A percentile compares a stretch with the other conserved stretches of the same genome.
These are phyloP conservation scores for Xylaria bambusicola DNA, from an alignment of 495 filamentous ascomycete species.

Conservation along the genomic window DNA sequence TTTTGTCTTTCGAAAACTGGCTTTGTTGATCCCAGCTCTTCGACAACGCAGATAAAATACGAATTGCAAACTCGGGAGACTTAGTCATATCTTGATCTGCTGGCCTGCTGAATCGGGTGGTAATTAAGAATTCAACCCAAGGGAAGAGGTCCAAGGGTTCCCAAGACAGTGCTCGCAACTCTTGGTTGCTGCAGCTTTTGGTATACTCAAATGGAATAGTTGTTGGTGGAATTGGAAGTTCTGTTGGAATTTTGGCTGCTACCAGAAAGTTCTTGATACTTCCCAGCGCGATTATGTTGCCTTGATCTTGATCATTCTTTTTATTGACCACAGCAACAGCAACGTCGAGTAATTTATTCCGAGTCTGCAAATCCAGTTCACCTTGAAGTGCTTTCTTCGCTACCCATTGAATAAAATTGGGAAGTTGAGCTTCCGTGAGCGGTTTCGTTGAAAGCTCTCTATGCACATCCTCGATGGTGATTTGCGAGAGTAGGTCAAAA, in stretches of 20 bases:
- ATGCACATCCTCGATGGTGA: constrained; percentile 83
- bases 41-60: constrained; percentile 78
- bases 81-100: constrained; percentile 60
- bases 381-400: constrained; percentile 63
- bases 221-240: constrained; percentile 78
- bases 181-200: constrained; percentile 44
- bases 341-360: constrained; percentile 69
- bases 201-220: constrained; percentile 84
- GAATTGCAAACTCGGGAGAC: constrained; percentile 71
- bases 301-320: constrained; percentile 58
- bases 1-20: constrained; percentile 61
- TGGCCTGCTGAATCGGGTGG: constrained; percentile 48
- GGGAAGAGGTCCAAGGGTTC: constrained; percentile 74
- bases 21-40: constrained; percentile 83
- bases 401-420: constrained; percentile 82
- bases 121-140: constrained; percentile 80
- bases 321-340: constrained; percentile 77
- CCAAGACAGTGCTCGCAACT: constrained; percentile 82
- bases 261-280: constrained; percentile 73
- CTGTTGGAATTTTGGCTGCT: constrained; percentile 70
- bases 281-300: constrained; percentile 73
- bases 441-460: constrained; percentile 76
- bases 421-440: constrained; percentile 70
- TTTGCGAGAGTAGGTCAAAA: constrained; percentile 77
- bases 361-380: constrained; percentile 65